phyloP scores from a whole-genome alignment of 768 basidiomycete species.

The Lanmaoa rubissima region DNA sequence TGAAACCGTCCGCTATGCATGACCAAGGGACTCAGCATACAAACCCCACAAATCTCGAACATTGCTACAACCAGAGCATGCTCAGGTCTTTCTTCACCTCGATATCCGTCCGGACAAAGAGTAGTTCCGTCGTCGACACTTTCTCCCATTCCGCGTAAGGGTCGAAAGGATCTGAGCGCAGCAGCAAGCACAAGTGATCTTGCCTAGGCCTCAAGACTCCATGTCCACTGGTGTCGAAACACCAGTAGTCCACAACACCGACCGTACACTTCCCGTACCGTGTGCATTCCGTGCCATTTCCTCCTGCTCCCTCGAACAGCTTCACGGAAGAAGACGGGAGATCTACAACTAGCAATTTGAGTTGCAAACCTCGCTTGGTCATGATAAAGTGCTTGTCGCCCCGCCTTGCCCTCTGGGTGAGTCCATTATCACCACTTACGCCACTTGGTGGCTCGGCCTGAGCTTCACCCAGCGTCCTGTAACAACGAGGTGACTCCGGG shows the following conservation, averaged over 20 bases:
- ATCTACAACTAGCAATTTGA: slow-evolving; percentile 23
- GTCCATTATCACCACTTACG: not conserved
- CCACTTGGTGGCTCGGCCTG: not conserved
- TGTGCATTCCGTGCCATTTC: slow-evolving; percentile 9
- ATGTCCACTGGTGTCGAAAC: slow-evolving; percentile 28
- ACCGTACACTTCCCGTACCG: slow-evolving; percentile 22
- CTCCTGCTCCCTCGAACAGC: slow-evolving; percentile 18
- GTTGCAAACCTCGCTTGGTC: slow-evolving; percentile 34
- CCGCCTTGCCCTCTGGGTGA: slow-evolving; percentile 15
- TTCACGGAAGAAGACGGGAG: slow-evolving; percentile 18
- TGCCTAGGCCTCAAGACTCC: slow-evolving; percentile 23
- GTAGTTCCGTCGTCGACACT: slow-evolving; percentile 24
- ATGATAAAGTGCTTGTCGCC: slow-evolving; percentile 30
- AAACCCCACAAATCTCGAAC: no score
- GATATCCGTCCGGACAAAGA: slow-evolving; percentile 21
- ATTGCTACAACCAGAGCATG: slow-evolving; percentile 25
- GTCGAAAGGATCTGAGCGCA: slow-evolving; percentile 31
- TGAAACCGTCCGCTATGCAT: no score
- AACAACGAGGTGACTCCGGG: slow-evolving; percentile 32
- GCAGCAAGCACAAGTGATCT: slow-evolving; percentile 30
- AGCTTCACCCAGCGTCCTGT: slow-evolving; percentile 19
- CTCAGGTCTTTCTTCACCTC: slow-evolving; percentile 18
- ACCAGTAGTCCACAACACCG: slow-evolving; percentile 33
- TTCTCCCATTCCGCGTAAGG: slow-evolving; percentile 29
- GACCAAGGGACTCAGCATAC: not conserved